A percentile compares a stretch with the other conserved stretches of the same genome.
Evolutionary conservation across 1,284 basidiomycete genomes (phyloP).

Genomic region (Polyporus tsugae): DNA sequence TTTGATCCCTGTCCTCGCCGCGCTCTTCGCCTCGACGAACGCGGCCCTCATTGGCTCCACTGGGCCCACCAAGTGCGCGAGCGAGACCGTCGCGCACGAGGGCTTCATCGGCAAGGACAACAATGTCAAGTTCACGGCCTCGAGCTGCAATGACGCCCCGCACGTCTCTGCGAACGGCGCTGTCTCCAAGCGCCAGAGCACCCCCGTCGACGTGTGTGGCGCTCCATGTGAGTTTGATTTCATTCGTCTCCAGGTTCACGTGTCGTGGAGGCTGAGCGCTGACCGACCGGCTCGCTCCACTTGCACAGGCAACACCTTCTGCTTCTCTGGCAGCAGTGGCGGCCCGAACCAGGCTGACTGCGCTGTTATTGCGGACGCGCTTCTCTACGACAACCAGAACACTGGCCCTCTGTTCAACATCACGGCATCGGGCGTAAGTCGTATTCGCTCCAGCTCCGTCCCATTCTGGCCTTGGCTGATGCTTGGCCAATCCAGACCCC

Average conservation of each 20-base stretch:
- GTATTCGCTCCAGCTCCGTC: neutral
- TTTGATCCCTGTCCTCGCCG: slow-evolving; percentile 24
- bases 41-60: slow-evolving; percentile 25
- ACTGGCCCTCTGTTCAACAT: slow-evolving; percentile 43
- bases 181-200: slow-evolving; percentile 29
- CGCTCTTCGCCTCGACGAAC: slow-evolving; percentile 24
- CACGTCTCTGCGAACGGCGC: slow-evolving; percentile 17
- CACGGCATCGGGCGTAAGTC: slow-evolving; percentile 25
- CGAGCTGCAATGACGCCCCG: slow-evolving; percentile 41
- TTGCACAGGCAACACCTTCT: slow-evolving; percentile 49
- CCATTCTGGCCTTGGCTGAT: neutral
- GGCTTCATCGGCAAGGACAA: slow-evolving; percentile 46
- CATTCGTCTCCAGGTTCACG: neutral
- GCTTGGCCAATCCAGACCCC: slow-evolving; percentile 23
- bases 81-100: slow-evolving; percentile 36
- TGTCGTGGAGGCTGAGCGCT: slow-evolving; percentile 8
- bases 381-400: slow-evolving; percentile 56
- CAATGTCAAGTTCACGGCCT: slow-evolving; percentile 45
- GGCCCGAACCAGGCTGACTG: slow-evolving; percentile 57
- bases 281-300: neutral
- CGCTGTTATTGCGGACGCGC: slow-evolving; percentile 55
- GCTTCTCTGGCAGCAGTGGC: slow-evolving; percentile 52
- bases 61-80: slow-evolving; percentile 23
- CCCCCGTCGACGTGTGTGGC: slow-evolving; percentile 48
- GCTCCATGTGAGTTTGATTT: slow-evolving; percentile 45